Evolutionary conservation across 2,329 filamentous ascomycete genomes (phyloP), one percentile per base, ranked within the genome.

Genomic region (Epichloe hybrida): DNA sequence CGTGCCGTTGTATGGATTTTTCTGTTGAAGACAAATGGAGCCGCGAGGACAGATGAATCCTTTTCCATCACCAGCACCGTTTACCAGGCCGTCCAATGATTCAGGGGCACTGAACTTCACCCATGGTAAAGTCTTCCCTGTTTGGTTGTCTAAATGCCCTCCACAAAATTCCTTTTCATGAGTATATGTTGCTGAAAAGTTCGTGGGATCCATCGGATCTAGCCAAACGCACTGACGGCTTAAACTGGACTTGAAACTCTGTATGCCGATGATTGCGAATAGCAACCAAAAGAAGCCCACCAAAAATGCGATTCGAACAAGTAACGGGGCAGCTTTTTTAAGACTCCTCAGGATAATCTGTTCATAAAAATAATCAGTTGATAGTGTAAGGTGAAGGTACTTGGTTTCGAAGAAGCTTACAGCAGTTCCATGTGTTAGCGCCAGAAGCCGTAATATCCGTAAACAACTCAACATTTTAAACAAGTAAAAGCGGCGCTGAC

Each of bases 391-490:
- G 4, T 6, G 5, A 23, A 20, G 36, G 15, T 13, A 2, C n/a
- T 40, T 7, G 12, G 36, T 21, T 8, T 34, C 17, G 34, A 31
- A 17, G 13, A 15, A 38, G 23, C 83, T 73, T 75, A 89, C 86
- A 49, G 90, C 86, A 51, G 94, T 98, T 58, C 93, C 93, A 58
- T 89, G 90, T 1, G 93, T 98, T 48, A 98, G 78, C 48, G 88
- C 84, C 20, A 98, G 73, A n/a, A 98, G 76, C 53, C 93, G 81
- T 56, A 98, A 70, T 56, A 98, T 96, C 43, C 94, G 86, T 56
- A 98, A 75, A 67, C 89, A 96, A 62, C 90, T 95, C 53, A 98
- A 74, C 94, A 98, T 98, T 51, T 88, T 84, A 66, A 98, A 98
- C 7, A 97, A 78, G 59, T 89, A 95, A 7, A 97, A 66, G 62